Evolutionary conservation across 352 stramenopile genomes (phyloP), one percentile per base, ranked within the genome.

Genomic region (Phytophthora hibernalis): DNA sequence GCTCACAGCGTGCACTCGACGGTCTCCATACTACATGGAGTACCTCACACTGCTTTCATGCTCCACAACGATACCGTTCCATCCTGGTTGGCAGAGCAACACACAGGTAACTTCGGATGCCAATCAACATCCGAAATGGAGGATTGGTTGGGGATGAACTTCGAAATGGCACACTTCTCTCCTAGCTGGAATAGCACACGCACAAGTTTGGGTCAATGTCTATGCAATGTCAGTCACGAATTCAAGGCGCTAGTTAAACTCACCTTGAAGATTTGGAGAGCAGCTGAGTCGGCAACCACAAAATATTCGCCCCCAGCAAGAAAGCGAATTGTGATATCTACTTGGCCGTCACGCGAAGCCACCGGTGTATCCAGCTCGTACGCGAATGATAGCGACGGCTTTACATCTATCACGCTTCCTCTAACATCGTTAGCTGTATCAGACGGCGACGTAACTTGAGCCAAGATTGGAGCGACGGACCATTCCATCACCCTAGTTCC

Each of bases 211-310:
- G 16, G 16, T 44, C 7, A 40, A 13, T 40, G 16, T 44, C 38
- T 44, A n/a, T n/a, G 22, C 5, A 13, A 22, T 9, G 8, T 1
- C 12, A 33, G 11, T 12, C 15, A 21, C 38, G 8, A 11, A 9
- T 44, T n/a, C 16, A 21, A 8, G 33, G 33, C 33, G 3, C 33
- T 5, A 40, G 2, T 40, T 22, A 21, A 21, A 22, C 38, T 44
- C 38, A 82, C 74, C 68, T 80, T 82, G 50, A 78, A 80, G 3
- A 82, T 65, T 35, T 64, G 58, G 33, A 82, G 43, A 52, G 28
- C 38, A 60, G 51, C 21, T 13, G 68, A 67, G 30, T 80, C 58
- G n/a, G 61, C n/a, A n/a, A 83, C 75, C 16, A 65, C 57, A 28
- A 83, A 83, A 40, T 75, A 79, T 22, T 71, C 61, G 16, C 61